phyloP scores from a whole-genome alignment of 139 green algal species.

The Eudorina sp. region DNA sequence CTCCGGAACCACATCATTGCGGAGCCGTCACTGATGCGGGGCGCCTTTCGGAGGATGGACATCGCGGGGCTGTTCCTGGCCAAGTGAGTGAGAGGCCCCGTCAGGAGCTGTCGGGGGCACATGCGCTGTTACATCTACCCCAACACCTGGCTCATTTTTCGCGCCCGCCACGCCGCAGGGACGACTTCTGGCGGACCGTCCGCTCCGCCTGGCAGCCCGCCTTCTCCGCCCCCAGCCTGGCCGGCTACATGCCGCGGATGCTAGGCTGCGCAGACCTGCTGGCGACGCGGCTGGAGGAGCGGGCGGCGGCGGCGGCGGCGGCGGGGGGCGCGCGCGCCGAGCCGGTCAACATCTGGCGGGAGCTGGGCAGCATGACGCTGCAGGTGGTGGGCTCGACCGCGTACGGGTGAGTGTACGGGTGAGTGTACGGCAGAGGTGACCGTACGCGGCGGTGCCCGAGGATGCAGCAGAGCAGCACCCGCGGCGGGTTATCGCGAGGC shows the following conservation, averaged over 20 bases:
- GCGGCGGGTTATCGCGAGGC: too few species aligned
- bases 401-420: slow-evolving; percentile 73
- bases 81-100: not conserved
- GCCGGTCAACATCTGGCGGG: slow-evolving; percentile 62
- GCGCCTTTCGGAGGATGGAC: not conserved
- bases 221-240: slow-evolving; percentile 62
- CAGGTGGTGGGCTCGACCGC: slow-evolving; percentile 71
- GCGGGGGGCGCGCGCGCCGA: slow-evolving; percentile 35
- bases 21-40: not conserved
- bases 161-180: slow-evolving; percentile 11
- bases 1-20: slow-evolving; percentile 29
- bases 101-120: not conserved
- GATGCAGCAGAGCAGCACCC: too few species aligned
- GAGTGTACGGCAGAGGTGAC: not conserved
- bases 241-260: slow-evolving; percentile 68
- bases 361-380: slow-evolving; percentile 70
- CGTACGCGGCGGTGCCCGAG: too few species aligned
- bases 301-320: not conserved
- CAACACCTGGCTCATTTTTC: not conserved
- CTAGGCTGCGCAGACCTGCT: slow-evolving; percentile 54
- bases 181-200: slow-evolving; percentile 52
- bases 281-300: not conserved
- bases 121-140: too few species aligned
- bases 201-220: slow-evolving; percentile 67
- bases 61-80: not conserved